Percentiles rank a stretch among this genome's conserved stretches.
Conservation (phyloP, 495 filamentous ascomycete genomes). For the Podospora conica region DNA sequence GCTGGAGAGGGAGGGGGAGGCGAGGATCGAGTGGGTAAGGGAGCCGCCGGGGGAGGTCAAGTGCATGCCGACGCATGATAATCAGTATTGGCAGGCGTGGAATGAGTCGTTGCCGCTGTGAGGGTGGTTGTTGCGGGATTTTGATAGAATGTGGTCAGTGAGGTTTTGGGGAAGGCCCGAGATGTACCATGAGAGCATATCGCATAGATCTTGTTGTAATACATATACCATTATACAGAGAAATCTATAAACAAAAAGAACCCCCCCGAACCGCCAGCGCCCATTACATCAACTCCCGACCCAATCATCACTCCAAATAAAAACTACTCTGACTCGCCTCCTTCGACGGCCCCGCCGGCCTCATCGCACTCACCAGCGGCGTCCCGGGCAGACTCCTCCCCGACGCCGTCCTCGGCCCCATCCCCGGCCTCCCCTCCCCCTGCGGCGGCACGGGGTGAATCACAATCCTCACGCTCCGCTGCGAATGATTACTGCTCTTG, state of each 20-base stretch:
- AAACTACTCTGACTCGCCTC: background rate
- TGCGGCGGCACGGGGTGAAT: background rate
- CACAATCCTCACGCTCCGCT: background rate
- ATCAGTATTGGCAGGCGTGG: slow-evolving; percentile 24
- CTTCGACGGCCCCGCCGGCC: background rate
- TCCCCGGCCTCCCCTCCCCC: background rate
- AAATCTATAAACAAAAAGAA: no score
- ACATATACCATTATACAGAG: no score
- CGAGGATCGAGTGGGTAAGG: background rate
- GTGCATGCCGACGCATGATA: slow-evolving; percentile 17
- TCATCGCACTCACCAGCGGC: background rate
- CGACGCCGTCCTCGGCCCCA: background rate
- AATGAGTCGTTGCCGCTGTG: slow-evolving; percentile 11
- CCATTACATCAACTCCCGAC: no score
- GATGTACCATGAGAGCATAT: no score
- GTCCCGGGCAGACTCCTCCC: background rate
- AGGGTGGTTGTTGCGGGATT: background rate
- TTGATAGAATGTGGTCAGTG: no score
- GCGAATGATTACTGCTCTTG: background rate
- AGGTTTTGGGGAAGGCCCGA: no score
- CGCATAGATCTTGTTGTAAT: no score
- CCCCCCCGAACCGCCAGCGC: no score
- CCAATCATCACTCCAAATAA: background rate
- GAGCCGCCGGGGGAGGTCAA: slow-evolving; percentile 22
- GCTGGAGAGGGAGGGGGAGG: background rate